A percentile compares a stretch with the other conserved stretches of the same genome.
Evolutionary conservation across 345 rosid genomes (phyloP).

Genomic region (Eucalyptus coolabah): DNA sequence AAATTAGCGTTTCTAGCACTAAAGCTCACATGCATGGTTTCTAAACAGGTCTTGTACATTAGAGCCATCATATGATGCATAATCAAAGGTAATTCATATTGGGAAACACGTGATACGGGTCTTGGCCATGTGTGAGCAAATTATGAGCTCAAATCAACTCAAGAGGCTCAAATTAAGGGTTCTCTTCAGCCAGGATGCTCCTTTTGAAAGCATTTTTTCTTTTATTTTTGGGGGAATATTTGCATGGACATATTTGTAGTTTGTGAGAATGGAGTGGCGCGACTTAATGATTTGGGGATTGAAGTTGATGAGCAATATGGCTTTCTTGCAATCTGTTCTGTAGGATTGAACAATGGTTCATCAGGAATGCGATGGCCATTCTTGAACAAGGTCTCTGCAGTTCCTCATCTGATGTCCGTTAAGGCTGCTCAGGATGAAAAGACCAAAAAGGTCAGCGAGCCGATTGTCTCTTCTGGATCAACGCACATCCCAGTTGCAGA

Average conservation of each 20-base stretch:
- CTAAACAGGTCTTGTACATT: not conserved
- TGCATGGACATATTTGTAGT: not conserved
- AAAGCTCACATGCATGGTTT: not conserved
- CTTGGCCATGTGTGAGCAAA: not conserved
- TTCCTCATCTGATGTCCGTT: conserved; percentile 23
- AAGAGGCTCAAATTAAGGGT: not conserved
- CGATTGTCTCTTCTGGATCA: conserved; percentile 9
- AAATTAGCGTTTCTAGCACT: not conserved
- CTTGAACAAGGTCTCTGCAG: conserved; percentile 22
- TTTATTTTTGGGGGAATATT: not conserved
- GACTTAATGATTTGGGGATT: not conserved
- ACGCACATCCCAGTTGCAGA: conserved; percentile 9
- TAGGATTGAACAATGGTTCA: not conserved
- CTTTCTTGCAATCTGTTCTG: not conserved
- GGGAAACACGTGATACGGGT: not conserved
- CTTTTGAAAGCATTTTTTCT: not conserved
- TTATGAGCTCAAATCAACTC: not conserved
- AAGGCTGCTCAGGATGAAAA: conserved; percentile 32
- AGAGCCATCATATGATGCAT: not conserved
- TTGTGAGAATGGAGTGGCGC: not conserved
- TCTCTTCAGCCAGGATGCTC: not conserved
- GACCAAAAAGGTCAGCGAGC: conserved; percentile 3
- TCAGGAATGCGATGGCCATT: conserved; percentile 27
- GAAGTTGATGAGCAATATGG: not conserved
- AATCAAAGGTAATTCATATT: not conserved